Evolutionary conservation across 148 eudicot genomes (phyloP), one percentile per base, ranked within the genome.

Genomic region (Pouteria glomerata): DNA sequence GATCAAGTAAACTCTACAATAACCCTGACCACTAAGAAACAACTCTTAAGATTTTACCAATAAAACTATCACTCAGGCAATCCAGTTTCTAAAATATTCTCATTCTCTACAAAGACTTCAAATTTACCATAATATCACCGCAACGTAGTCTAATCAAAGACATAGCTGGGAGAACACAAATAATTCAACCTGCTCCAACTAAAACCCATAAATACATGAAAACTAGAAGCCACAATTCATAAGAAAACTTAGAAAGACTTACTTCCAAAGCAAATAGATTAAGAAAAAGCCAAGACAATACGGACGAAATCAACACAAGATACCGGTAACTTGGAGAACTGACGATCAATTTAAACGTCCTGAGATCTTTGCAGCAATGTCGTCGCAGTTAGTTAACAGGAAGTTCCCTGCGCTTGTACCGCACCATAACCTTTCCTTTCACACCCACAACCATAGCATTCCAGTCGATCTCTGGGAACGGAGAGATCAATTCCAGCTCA

Each of bases 391-490:
- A 80, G 63, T 80, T 33, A 45, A 76, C 59, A 10, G 79, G 77
- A 41, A 83, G 81, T 66, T 79, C 74, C 62, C 86, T 77, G 71
- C 90, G 90, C 85, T 86, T 88, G 84, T 86, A 86, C 48, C 87
- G 71, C 47, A 88, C 93, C 90, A 86, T 88, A 16, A 88, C 90
- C 73, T 88, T 81, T 27, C 93, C 93, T 77, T 88, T 84, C 39
- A 88, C 90, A 24, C 93, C 93, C 58, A 86, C 90, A 14, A 86
- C 93, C 90, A 88, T 86, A 24, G 93, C 93, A 68, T 94, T 94
- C 98, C 98, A 94, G 55, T 94, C 97, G n/a, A 84, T 89, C 85
- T 91, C 98, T 0, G 98, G 98, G 61, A 94, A 94, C 7, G 98
- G 98, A 30, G 98, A 94, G 63, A 94, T 61, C 51, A 94, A 78